Conservation (phyloP, 2,329 filamentous ascomycete genomes). For the Botrytis squamosa region DNA sequence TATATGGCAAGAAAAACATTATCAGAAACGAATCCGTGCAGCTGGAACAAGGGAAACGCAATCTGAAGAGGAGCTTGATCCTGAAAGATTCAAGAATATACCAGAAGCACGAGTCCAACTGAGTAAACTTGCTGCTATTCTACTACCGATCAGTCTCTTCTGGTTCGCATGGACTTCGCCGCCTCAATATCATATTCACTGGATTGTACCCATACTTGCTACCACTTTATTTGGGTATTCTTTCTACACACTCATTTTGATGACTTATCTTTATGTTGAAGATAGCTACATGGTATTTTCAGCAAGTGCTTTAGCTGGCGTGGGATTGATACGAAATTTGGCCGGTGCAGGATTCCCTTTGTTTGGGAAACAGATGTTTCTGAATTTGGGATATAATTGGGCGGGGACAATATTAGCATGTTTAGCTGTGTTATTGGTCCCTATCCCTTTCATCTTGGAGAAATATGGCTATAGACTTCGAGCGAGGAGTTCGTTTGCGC, state of each 20-base stretch:
- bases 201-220: constrained; percentile 50
- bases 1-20: constrained; percentile 37
- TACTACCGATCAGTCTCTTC: constrained; percentile 39
- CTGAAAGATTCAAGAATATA: constrained; percentile 36
- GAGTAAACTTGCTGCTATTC: constrained; percentile 43
- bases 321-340: constrained; percentile 43
- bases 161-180: constrained; percentile 43
- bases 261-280: constrained; percentile 50
- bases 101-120: constrained; percentile 46
- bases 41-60: constrained; percentile 21
- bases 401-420: constrained; percentile 41
- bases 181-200: constrained; percentile 28
- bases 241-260: constrained; percentile 51
- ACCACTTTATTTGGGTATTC: constrained; percentile 51
- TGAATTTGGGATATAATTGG: constrained; percentile 41
- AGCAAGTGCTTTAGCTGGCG: constrained; percentile 45
- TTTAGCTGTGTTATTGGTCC: constrained; percentile 40
- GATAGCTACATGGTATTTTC: constrained; percentile 48
- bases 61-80: constrained; percentile 1
- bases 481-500: constrained; percentile 34
- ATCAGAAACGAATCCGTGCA: constrained; percentile 45
- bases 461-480: constrained; percentile 33
- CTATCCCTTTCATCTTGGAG: constrained; percentile 38
- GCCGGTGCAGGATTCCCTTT: constrained; percentile 44
- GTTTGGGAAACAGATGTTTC: constrained; percentile 41